Base-by-base conservation (phyloP, 495 filamentous ascomycete species). In the Parathielavia appendiculata region DNA sequence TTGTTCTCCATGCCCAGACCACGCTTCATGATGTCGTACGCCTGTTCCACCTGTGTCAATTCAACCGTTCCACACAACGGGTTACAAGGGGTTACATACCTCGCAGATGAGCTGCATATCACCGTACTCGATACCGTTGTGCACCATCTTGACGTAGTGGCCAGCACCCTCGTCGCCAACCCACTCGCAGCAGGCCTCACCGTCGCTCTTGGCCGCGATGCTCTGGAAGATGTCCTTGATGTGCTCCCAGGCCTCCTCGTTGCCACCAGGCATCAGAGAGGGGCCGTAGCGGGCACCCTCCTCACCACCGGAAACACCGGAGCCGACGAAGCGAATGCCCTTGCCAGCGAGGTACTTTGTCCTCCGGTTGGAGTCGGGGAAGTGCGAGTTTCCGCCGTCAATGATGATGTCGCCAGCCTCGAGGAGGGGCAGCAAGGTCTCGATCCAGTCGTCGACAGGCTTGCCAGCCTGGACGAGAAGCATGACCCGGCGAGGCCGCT, bases 61-160 rank as follows among this genome's bases (percentile, higher is more conserved):
- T 6, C 36, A 17, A 5, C 22, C 32, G 17, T 23, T 47, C 7
- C 53, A 8, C 16, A 19, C 13, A 17, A 32, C 2, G 8, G 1
- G 19, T 16, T 5, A 10, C 11, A 32, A 9, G 7, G 55, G 10
- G 8, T 3, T 23, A 62, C 80, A 46, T 75, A 97, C 93, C 87
- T 98, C 93, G 77, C 88, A 95, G 75, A 98, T 98, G 72, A 98
- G 80, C 83, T 98, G 93, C 93, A 98, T 98, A 77, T 98, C 93
- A 86, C 93, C 93, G 72, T 98, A 98, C 79, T 98, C 93, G 70
- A 98, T 98, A 83, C 93, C 93, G 75, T 98, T 98, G 86, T 98
- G 93, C 58, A 98, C 93, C 95, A 98, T 98, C 87, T 98, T 98
- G 80, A 98, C 92, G 82, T 96, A 98, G 84, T 98, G 93, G 60